Base-by-base conservation (phyloP, 495 filamentous ascomycete species). In the Symbiotaphrina buchneri region DNA sequence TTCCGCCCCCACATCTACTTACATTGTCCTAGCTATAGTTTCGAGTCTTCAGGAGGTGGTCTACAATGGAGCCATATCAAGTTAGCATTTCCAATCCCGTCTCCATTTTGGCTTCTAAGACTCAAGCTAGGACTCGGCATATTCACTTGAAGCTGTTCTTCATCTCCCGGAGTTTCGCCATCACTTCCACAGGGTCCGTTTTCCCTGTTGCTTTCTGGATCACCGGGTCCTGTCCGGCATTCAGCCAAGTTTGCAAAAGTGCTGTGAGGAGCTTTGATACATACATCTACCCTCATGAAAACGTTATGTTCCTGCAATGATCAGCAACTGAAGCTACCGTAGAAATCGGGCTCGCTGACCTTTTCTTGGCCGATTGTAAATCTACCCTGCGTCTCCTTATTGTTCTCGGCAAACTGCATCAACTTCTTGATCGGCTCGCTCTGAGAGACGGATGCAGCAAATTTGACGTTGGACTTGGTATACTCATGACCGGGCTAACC, bases 351-450 rank as follows among this genome's bases (percentile, higher is more conserved):
- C 8, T 28, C 2, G 3, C 7, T 33, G 18, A 83, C 80, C 74
- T 97, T 97, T 52, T 97, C 87, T 48, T 97, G 83, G 0, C 79
- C 83, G 50, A 97, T 95, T 0, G 87, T 97, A 41, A 91, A 94
- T 47, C 81, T 83, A 15, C 87, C 87, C 53, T 93, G 81, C 33
- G 87, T 95, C 53, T 92, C 63, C 55, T 69, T 51, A 47, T 93
- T 82, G 31, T 62, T 55, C 13, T 79, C 65, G 4, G 81, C 78
- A 49, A 84, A 93, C 0, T 63, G 55, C 32, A 70, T 51, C 18
- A 97, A 56, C 39, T 72, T 74, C 62, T 74, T 70, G 33, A 92
- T 67, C 0, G 81, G 59, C 18, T 78, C 74, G 11, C 61, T 71
- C 36, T 77, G 64, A 17, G 72, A 58, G 5, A 95, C 71, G 7